phyloP scores from a whole-genome alignment of 2,329 filamentous ascomycete species.

The Colletotrichum zoysiae region DNA sequence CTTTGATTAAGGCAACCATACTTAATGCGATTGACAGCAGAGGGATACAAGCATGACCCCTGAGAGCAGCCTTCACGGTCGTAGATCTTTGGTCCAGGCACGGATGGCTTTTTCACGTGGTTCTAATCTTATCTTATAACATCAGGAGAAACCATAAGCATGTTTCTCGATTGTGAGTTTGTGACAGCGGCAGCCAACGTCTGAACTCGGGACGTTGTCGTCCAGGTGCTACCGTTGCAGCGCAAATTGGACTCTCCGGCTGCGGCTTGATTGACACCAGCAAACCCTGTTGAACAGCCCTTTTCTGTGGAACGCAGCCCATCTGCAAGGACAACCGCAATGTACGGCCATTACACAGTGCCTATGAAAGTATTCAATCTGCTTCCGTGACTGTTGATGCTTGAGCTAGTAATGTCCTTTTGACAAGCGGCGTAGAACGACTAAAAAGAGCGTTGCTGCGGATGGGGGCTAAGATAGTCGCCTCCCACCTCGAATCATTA shows the following conservation, averaged over 20 bases:
- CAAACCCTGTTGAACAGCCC: conserved; percentile 4
- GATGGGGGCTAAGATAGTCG: no score
- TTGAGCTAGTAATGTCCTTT: no score
- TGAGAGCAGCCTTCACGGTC: not conserved
- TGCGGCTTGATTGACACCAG: not conserved
- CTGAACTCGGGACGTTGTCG: no score
- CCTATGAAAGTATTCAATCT: no score
- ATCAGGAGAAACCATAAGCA: not conserved
- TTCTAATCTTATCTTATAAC: not conserved
- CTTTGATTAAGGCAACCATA: not conserved
- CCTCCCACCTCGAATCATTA: no score
- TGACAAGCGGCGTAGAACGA: no score
- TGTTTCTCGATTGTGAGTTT: not conserved
- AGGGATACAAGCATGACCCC: not conserved
- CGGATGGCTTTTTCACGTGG: no score
- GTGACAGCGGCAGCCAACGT: no score
- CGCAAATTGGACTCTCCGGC: conserved; percentile 26
- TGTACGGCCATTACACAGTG: no score
- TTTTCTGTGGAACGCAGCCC: conserved; percentile 17
- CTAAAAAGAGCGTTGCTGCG: no score
- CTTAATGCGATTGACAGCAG: no score
- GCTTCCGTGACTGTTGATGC: no score
- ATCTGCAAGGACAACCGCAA: conserved; percentile 28
- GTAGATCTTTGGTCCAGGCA: not conserved
- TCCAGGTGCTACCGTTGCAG: conserved; percentile 9